Evolutionary conservation across 495 filamentous ascomycete species (phyloP).

Genomic region (Extremus antarcticus): DNA sequence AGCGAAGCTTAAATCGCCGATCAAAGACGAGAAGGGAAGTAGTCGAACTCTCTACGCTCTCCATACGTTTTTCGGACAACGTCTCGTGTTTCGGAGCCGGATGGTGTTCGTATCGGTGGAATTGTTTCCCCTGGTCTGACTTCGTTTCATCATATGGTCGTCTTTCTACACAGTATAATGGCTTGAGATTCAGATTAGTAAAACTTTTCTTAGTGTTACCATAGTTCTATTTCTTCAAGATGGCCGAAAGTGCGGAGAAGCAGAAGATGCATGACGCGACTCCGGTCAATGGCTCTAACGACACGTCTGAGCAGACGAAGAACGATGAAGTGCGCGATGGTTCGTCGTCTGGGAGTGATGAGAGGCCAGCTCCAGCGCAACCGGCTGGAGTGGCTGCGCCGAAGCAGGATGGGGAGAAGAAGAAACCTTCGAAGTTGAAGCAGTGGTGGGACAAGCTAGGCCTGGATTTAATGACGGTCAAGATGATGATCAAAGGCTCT

Average conservation of each 20-base stretch:
- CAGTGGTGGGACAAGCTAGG: conserved; percentile 11
- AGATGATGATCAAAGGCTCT: conserved; percentile 58
- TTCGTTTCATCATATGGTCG: too few species aligned
- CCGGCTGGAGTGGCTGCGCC: not conserved
- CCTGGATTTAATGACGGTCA: conserved; percentile 8
- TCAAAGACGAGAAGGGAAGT: too few species aligned
- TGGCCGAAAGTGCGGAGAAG: too few species aligned
- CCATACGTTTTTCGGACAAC: not conserved
- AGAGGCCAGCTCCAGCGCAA: not conserved
- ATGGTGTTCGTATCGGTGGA: too few species aligned
- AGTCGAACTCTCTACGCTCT: not conserved
- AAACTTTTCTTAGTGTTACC: too few species aligned
- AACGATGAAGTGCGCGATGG: not conserved
- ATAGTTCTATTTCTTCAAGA: too few species aligned
- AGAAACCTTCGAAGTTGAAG: conserved; percentile 12
- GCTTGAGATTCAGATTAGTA: too few species aligned
- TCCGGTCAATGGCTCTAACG: not conserved
- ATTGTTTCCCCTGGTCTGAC: too few species aligned
- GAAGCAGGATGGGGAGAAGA: not conserved
- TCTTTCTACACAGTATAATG: too few species aligned
- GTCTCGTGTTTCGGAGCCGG: too few species aligned
- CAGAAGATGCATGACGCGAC: not conserved
- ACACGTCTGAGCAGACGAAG: not conserved
- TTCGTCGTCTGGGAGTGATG: not conserved
- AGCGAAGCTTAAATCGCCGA: not conserved